Evolutionary conservation across 1,284 basidiomycete genomes (phyloP), one percentile per base, ranked within the genome.

Genomic region (Puccinia triticina): DNA sequence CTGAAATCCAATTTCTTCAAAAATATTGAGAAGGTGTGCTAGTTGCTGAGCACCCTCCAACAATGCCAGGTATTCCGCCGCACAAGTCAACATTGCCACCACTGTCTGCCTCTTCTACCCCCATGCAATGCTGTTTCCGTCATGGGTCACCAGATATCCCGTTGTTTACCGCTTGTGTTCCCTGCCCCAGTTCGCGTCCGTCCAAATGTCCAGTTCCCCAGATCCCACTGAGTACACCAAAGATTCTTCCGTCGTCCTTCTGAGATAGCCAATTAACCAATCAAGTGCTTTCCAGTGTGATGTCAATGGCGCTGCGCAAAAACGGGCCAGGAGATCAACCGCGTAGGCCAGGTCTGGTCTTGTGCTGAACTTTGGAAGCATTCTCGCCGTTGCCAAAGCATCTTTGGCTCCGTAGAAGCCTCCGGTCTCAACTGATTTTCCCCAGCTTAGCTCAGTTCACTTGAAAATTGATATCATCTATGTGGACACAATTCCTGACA

Each of bases 181-280:
- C 12, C 71, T 40, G 7, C 71, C 71, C 71, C 71, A 73, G 71
- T 43, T 46, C 21, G 71, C 71, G n/a, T 73, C 71, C 4, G 40
- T 26, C n/a, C n/a, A 73, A 7, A 46, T 8, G 43, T 46, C 43
- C 43, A 46, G 43, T 46, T 14, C 43, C 8, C 43, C 43, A 8
- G 8, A 8, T 46, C 43, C 43, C 43, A 8, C 8, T 14, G 7
- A 8, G 43, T 46, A 46, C 43, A 46, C 43, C 7, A 46, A 14
- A 7, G 43, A 7, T 14, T 46, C 14, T 46, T 46, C 43, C 43
- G 43, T 46, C 43, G 23, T 72, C 16, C 40, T 48, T 14, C 48
- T 29, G 1, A 71, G 34, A 43, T 71, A 71, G 3, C 40, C 37
- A 18, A 71, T 21, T 5, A 71, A 26, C 7, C 43, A 29, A 21